Evolutionary conservation across 2,329 filamentous ascomycete species (phyloP).

Genomic region (Stagonosporopsis cucurbitacearum): DNA sequence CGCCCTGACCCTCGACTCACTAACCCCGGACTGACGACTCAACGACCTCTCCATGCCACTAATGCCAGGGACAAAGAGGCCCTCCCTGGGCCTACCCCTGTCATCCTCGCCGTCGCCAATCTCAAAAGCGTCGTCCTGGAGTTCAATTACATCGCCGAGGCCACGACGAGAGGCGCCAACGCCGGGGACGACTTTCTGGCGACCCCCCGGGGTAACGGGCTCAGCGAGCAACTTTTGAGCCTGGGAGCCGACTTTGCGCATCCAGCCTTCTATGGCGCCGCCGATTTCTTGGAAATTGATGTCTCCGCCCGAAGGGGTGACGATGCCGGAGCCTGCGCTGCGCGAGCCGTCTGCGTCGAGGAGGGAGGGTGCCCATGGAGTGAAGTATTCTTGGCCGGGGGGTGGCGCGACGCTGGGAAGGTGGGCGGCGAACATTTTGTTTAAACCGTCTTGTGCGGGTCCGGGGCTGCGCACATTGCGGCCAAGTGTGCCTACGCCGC

Average conservation of each 20-base stretch:
- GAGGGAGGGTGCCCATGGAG: slow-evolving; percentile 48
- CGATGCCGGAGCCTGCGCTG: slow-evolving; percentile 37
- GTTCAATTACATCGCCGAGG: slow-evolving; percentile 72
- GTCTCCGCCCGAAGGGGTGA: slow-evolving; percentile 40
- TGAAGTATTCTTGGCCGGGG: slow-evolving; percentile 62
- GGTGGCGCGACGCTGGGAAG: slow-evolving; percentile 74
- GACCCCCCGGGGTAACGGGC: slow-evolving; percentile 39
- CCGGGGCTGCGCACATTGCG: slow-evolving; percentile 75
- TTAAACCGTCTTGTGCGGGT: slow-evolving; percentile 83
- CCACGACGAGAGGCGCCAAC: slow-evolving; percentile 54
- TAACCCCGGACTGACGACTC: slow-evolving; percentile 23
- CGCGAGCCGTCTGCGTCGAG: slow-evolving; percentile 40
- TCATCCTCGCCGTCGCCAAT: slow-evolving; percentile 44
- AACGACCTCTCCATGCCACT: slow-evolving; percentile 13
- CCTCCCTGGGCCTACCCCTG: slow-evolving; percentile 26
- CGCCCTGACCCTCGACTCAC: slow-evolving; percentile 1
- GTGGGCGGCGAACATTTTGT: slow-evolving; percentile 82
- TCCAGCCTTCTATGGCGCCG: slow-evolving; percentile 87
- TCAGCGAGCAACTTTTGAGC: slow-evolving; percentile 51
- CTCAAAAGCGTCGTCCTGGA: slow-evolving; percentile 65
- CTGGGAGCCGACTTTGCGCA: slow-evolving; percentile 79
- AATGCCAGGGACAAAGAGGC: slow-evolving; percentile 17
- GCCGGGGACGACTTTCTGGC: slow-evolving; percentile 43
- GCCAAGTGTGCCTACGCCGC: slow-evolving; percentile 84
- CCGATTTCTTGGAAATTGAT: slow-evolving; percentile 79